These are phyloP conservation scores for Tritrichomonas musculus DNA, from an alignment of 208 protist genomes.

Conservation along the genomic window DNA sequence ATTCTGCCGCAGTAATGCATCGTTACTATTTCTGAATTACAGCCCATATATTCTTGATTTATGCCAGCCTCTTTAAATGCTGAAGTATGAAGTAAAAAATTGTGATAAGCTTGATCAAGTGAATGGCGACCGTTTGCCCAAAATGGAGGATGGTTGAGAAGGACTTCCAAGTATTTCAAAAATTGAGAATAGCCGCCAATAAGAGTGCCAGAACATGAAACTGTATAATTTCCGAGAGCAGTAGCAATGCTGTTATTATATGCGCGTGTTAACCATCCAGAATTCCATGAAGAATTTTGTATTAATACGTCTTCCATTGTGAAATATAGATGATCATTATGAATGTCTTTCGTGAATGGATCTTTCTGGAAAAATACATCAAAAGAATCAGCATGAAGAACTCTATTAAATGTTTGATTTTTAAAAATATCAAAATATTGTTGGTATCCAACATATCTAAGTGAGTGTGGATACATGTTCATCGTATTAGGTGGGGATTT, in stretches of 20 bases:
- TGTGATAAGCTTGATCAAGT: conserved; percentile 25
- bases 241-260: neutral
- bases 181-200: neutral
- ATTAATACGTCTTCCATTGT: neutral
- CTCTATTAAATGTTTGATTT: neutral
- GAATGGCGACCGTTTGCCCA: neutral
- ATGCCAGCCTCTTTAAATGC: neutral
- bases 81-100: neutral
- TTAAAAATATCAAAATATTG: too few species aligned
- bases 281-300: neutral
- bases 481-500: neutral
- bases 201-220: conserved; percentile 24
- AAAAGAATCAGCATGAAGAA: conserved; percentile 3
- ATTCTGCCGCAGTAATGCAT: neutral
- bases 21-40: neutral
- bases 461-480: neutral
- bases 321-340: neutral
- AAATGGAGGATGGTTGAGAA: neutral
- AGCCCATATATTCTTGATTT: neutral
- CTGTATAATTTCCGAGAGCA: neutral
- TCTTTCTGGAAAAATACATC: conserved; percentile 27
- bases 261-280: neutral
- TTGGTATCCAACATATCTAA: neutral
- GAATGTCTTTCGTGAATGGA: neutral
- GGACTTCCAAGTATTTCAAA: neutral